phyloP scores from a whole-genome alignment of 2,329 filamentous ascomycete genomes.

The Pyrenochaeta sp. region DNA sequence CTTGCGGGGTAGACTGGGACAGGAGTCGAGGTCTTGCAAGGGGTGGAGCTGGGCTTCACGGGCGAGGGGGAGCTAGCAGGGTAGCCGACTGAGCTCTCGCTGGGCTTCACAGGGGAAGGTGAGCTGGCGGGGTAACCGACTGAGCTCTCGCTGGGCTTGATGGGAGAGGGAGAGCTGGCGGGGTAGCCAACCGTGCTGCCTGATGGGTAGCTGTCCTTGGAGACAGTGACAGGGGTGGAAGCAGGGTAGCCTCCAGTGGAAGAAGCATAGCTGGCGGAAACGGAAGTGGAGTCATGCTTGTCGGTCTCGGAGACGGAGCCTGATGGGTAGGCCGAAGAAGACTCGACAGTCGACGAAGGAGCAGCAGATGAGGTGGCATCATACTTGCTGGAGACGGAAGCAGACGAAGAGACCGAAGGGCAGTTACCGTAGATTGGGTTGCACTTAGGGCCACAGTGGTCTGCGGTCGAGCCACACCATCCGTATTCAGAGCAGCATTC shows the following conservation, averaged over 20 bases:
- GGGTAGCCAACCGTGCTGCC: background rate
- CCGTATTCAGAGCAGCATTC: conserved; percentile 56
- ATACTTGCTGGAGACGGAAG: background rate
- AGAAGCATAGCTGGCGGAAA: conserved; percentile 4
- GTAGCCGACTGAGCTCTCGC: background rate
- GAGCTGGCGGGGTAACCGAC: conserved; percentile 3
- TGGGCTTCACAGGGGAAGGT: background rate
- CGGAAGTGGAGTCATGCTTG: conserved; percentile 15
- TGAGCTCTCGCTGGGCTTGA: background rate
- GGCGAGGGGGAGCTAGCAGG: background rate
- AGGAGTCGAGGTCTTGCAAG: background rate
- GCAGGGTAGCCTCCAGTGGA: conserved; percentile 5
- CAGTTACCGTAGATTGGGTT: conserved; percentile 39
- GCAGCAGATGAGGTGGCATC: background rate
- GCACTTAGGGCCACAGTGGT: conserved; percentile 35
- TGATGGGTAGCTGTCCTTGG: conserved; percentile 14
- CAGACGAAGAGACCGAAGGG: conserved; percentile 10
- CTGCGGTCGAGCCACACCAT: conserved; percentile 43
- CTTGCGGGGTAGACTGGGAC: conserved; percentile 3
- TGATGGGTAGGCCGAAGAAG: background rate
- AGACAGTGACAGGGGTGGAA: conserved; percentile 1
- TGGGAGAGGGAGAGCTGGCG: background rate
- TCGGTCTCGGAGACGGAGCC: background rate
- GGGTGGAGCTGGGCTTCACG: background rate
- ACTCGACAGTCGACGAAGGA: background rate